Percentiles rank a stretch among this genome's conserved stretches.
phyloP scores from a whole-genome alignment of 441 rosid genomes.

The Metrosideros polymorpha region DNA sequence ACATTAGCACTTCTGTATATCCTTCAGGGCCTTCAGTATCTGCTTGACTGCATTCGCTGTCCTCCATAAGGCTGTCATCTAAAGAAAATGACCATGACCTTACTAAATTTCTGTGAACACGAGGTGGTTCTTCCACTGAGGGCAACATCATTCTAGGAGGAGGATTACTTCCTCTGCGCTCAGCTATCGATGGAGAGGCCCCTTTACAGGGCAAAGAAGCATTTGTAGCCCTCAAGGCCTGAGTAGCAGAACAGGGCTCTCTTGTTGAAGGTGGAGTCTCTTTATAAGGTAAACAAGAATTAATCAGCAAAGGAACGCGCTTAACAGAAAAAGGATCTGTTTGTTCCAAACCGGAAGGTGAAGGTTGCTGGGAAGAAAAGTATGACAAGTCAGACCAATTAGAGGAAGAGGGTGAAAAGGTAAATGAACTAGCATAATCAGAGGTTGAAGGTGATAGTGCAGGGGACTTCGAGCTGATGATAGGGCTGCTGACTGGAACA shows the following conservation, averaged over 20 bases:
- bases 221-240: slow-evolving; percentile 10
- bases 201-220: slow-evolving; percentile 19
- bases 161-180: slow-evolving; percentile 62
- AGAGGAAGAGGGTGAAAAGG: slow-evolving; percentile 66
- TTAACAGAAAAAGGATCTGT: slow-evolving; percentile 18
- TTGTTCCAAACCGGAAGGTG: slow-evolving; percentile 46
- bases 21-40: slow-evolving; percentile 20
- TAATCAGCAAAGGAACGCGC: slow-evolving; percentile 14
- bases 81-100: slow-evolving; percentile 50
- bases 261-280: slow-evolving; percentile 14
- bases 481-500: slow-evolving; percentile 24
- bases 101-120: slow-evolving; percentile 18
- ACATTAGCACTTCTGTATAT: slow-evolving; percentile 22
- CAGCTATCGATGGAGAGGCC: slow-evolving; percentile 41
- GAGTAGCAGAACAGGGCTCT: slow-evolving; percentile 10
- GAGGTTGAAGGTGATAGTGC: slow-evolving; percentile 61
- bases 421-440: slow-evolving; percentile 59
- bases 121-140: slow-evolving; percentile 25
- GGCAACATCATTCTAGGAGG: slow-evolving; percentile 47
- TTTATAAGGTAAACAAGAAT: slow-evolving; percentile 14
- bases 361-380: slow-evolving; percentile 58
- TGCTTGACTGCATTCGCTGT: slow-evolving; percentile 5
- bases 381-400: slow-evolving; percentile 63
- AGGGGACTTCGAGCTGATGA: slow-evolving; percentile 46
- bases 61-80: slow-evolving; percentile 29